These are phyloP conservation scores for Phyllosticta paracitricarpa DNA, from an alignment of 2,329 filamentous ascomycete species.

Conservation along the genomic window DNA sequence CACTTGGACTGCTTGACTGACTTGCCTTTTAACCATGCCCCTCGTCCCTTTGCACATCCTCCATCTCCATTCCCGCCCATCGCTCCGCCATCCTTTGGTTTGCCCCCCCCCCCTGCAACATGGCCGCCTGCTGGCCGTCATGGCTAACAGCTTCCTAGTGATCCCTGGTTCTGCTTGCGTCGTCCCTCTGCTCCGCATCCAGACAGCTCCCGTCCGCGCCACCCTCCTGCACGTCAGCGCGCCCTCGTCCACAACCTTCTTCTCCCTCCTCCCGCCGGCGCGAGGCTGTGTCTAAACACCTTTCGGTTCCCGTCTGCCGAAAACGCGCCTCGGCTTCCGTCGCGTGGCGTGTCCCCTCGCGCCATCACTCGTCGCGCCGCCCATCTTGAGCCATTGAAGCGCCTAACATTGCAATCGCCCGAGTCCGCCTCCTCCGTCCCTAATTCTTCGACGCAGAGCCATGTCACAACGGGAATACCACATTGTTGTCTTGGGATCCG, in stretches of 20 bases:
- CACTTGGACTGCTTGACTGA: conserved; percentile 4
- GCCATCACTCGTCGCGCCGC: conserved; percentile 4
- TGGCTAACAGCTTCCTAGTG: conserved; percentile 9
- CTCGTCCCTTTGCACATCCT: not conserved
- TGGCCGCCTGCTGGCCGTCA: not conserved
- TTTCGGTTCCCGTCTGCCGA: not conserved
- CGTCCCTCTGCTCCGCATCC: conserved; percentile 9
- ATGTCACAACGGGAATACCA: conserved; percentile 35
- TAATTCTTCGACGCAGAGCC: conserved; percentile 12
- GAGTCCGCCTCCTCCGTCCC: conserved; percentile 1
- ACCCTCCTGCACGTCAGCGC: conserved; percentile 4
- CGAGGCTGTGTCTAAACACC: not conserved
- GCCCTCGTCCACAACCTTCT: not conserved
- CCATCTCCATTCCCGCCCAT: not conserved
- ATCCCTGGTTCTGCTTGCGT: conserved; percentile 6
- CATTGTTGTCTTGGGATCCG: conserved; percentile 33
- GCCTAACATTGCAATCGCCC: not conserved
- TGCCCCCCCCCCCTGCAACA: not conserved
- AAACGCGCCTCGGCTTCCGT: not conserved
- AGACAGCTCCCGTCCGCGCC: conserved; percentile 6
- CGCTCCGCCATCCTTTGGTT: not conserved
- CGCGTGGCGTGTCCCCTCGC: conserved; percentile 8
- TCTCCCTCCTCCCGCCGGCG: not conserved
- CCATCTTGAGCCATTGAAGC: not conserved
- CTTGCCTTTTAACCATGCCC: conserved; percentile 9